Evolutionary conservation across 192 early-diverging fungal species (phyloP), one percentile per base, ranked within the genome.

Genomic region (Ambispora gerdemannii): DNA sequence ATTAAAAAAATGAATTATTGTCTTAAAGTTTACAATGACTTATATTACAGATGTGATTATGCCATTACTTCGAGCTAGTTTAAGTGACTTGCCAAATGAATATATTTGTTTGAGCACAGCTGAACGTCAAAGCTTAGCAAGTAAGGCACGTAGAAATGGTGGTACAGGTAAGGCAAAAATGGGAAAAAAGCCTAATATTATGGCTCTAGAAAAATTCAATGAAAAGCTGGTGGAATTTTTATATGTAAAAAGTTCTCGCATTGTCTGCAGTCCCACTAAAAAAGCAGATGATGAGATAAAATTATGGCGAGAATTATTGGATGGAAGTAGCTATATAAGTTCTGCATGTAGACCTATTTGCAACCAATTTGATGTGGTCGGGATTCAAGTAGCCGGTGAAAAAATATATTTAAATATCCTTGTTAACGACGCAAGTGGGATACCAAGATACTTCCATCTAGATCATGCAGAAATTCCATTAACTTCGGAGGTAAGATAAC

Each of bases 371-470:
- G 53, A 20, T 4, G 20, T 56, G 6, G 53, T 56, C 7, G 19
- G 53, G 20, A 56, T 56, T 13, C 53, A 56, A 27, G 20, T 56
- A 24, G 53, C 53, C 20, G 53, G 53, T 7, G 20, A 6, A 13
- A 27, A 6, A 13, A 27, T 56, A 15, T 24, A 24, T 20, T 30
- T 58, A 2, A 58, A 58, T 4, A 24, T 58, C 24, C 55, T 58
- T 3, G 24, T 58, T 11, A 58, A 58, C 4, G 53, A 56, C 20
- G 4, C 20, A 24, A 24, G 55, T 56, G 27, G 53, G 6, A 56
- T 56, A 56, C 53, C 53, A 56, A 56, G 53, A 27, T 56, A 56
- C 20, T 56, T 56, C 27, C 53, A 56, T 56, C 53, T 56, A 13
- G 53, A 56, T 56, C 6, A 56, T 20, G 19, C 53, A 13, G 53